Evolutionary conservation across 345 rosid genomes (phyloP).

Genomic region (Jatropha curcas): DNA sequence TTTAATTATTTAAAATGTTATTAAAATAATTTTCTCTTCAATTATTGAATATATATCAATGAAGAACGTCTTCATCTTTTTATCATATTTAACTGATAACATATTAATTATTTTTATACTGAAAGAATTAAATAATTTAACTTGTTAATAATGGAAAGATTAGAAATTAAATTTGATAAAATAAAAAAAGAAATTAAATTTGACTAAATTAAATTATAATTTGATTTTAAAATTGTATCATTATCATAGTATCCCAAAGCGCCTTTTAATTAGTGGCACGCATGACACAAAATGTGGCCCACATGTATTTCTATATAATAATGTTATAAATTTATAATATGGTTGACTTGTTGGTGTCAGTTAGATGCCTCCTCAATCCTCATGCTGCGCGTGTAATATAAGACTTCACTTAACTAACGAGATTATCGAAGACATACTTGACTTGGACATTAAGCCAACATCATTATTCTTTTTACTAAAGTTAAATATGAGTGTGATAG

Average conservation of each 20-base stretch:
- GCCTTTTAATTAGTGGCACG: neutral
- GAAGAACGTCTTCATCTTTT: too few relatives aligned
- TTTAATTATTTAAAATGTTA: too few relatives aligned
- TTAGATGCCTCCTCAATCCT: neutral
- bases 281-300: neutral
- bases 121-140: too few relatives aligned
- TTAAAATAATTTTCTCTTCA: too few relatives aligned
- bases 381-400: constrained; percentile 1
- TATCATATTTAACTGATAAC: too few relatives aligned
- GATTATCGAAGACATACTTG: constrained; percentile 11
- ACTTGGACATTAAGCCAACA: constrained; percentile 11
- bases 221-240: too few relatives aligned
- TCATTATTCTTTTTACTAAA: constrained; percentile 3
- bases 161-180: too few relatives aligned
- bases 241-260: neutral
- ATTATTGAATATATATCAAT: too few relatives aligned
- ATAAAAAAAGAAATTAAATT: too few relatives aligned
- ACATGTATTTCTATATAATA: neutral
- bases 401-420: neutral
- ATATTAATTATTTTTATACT: too few relatives aligned
- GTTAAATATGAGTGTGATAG: neutral
- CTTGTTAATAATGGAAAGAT: too few relatives aligned
- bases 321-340: neutral
- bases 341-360: neutral
- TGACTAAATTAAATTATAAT: too few relatives aligned